Percentiles rank a stretch among this genome's conserved stretches.
Conservation (phyloP, 2,329 filamentous ascomycete species). For the Claviceps digitariae region DNA sequence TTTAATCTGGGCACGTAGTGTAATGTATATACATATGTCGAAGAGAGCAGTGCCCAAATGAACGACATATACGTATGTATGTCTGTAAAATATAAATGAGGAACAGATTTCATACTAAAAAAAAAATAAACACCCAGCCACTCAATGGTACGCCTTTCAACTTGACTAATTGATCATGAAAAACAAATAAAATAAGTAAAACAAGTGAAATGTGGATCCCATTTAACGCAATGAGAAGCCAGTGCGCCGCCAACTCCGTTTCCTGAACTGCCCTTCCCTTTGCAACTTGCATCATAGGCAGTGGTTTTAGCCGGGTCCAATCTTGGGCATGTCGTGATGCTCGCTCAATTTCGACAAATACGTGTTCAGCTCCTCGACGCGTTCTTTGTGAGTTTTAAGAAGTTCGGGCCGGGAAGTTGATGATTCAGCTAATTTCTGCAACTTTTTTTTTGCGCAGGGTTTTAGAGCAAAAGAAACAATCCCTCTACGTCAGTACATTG, state of each 20-base stretch:
- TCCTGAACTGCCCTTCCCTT: background rate
- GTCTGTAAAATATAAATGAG: too few relatives aligned
- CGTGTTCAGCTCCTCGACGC: constrained; percentile 88
- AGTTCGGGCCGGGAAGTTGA: constrained; percentile 53
- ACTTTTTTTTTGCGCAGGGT: constrained; percentile 34
- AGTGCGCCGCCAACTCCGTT: background rate
- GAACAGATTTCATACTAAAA: too few relatives aligned
- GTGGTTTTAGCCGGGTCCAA: constrained; percentile 39
- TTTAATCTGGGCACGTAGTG: background rate
- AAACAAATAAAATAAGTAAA: background rate
- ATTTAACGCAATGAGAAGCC: background rate
- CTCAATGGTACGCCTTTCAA: background rate
- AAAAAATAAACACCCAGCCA: background rate
- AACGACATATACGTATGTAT: too few relatives aligned
- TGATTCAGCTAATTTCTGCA: constrained; percentile 63
- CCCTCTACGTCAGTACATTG: too few relatives aligned
- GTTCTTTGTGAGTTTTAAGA: constrained; percentile 91
- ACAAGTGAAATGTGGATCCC: background rate
- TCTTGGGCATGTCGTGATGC: constrained; percentile 89
- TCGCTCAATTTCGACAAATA: constrained; percentile 87
- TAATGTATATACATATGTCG: too few relatives aligned
- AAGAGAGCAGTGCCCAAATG: too few relatives aligned
- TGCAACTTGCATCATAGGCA: background rate
- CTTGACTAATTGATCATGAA: too few relatives aligned
- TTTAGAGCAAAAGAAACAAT: background rate